Evolutionary conservation across 257 asterid genomes (phyloP).

Genomic region (Gentiana macrophylla): DNA sequence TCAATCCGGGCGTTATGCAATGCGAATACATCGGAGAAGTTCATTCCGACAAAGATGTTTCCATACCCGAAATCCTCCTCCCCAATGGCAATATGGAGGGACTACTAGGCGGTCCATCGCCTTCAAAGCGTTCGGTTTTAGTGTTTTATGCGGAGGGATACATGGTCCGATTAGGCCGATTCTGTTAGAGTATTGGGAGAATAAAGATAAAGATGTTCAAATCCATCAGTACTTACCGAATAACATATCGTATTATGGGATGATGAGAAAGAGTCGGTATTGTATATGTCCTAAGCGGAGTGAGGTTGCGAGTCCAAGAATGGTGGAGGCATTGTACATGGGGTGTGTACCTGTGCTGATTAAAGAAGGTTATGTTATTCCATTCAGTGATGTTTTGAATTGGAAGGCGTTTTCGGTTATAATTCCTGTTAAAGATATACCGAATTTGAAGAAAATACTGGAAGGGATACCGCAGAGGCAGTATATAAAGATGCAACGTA

Average conservation of each 20-base stretch:
- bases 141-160: slow-evolving; percentile 72
- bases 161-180: slow-evolving; percentile 79
- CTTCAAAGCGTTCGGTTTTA: slow-evolving; percentile 48
- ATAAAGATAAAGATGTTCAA: slow-evolving; percentile 57
- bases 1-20: slow-evolving; percentile 78
- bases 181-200: slow-evolving; percentile 70
- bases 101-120: slow-evolving; percentile 62
- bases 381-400: slow-evolving; percentile 64
- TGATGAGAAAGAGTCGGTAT: slow-evolving; percentile 57
- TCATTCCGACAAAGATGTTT: slow-evolving; percentile 58
- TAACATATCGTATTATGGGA: slow-evolving; percentile 38
- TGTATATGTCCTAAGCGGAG: slow-evolving; percentile 85
- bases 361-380: slow-evolving; percentile 51
- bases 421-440: slow-evolving; percentile 44
- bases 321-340: slow-evolving; percentile 68
- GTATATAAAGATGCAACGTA: slow-evolving; percentile 60
- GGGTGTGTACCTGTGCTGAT: slow-evolving; percentile 68
- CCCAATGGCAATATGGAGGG: slow-evolving; percentile 58
- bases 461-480: slow-evolving; percentile 46
- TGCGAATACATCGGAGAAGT: slow-evolving; percentile 72
- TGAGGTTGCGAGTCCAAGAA: slow-evolving; percentile 83
- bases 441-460: slow-evolving; percentile 48
- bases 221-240: slow-evolving; percentile 58
- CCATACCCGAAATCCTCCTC: slow-evolving; percentile 70
- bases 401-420: slow-evolving; percentile 59